phyloP scores from a whole-genome alignment of 1,284 basidiomycete genomes.

The Sphaerobolus stellatus region DNA sequence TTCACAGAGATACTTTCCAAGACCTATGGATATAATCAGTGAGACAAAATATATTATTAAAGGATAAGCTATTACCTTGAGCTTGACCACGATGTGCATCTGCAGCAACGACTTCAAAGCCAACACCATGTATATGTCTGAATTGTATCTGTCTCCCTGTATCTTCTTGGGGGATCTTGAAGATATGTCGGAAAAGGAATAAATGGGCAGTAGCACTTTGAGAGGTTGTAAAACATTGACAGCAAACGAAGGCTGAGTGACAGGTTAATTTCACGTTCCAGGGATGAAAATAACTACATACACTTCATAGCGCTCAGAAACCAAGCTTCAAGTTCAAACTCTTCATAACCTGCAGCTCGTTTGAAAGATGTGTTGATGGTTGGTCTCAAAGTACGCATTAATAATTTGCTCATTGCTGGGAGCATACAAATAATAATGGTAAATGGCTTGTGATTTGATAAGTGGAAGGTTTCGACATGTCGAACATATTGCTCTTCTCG shows the following conservation, averaged over 20 bases:
- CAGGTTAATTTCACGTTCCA: background rate
- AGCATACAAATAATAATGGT: constrained; percentile 23
- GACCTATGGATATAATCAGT: too few relatives aligned
- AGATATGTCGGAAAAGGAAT: constrained; percentile 21
- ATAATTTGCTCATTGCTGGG: constrained; percentile 18
- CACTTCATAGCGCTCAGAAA: constrained; percentile 19
- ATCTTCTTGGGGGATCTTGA: constrained; percentile 19
- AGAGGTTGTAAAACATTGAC: constrained; percentile 23
- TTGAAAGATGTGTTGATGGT: constrained; percentile 28
- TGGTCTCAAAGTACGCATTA: constrained; percentile 17
- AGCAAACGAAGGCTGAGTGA: constrained; percentile 17
- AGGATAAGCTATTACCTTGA: constrained; percentile 16
- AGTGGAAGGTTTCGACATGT: constrained; percentile 4
- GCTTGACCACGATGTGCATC: constrained; percentile 28
- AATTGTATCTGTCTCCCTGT: constrained; percentile 21
- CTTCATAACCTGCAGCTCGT: constrained; percentile 21
- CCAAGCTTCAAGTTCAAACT: constrained; percentile 29
- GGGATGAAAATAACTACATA: constrained; percentile 11
- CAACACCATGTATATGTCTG: constrained; percentile 22
- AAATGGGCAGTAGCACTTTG: constrained; percentile 25
- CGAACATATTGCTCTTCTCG: constrained; percentile 14
- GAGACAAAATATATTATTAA: background rate
- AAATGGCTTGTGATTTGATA: constrained; percentile 9
- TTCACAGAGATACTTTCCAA: constrained; percentile 1
- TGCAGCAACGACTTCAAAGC: constrained; percentile 20